Base-by-base conservation (phyloP, 148 eudicot genomes). In the Rhododendron williamsianum region DNA sequence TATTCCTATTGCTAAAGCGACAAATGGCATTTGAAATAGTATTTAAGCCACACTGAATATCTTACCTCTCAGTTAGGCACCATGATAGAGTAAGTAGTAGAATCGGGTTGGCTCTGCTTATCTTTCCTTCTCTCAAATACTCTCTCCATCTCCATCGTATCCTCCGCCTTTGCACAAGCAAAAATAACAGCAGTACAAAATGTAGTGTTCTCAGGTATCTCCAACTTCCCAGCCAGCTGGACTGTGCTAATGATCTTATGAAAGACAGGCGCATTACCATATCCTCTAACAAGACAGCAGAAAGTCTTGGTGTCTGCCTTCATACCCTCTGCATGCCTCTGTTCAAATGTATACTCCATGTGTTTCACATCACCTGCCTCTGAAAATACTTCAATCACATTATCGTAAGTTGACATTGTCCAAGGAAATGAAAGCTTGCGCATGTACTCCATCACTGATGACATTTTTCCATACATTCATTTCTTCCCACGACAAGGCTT, bases 381-480 rank as follows among this genome's bases (percentile, higher is more conserved):
- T 6, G 98, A 86, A 88, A 96, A 95, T 38, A 98, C 98, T 91
- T 95, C 98, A 23, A 95, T 96, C 36, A 96, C 94, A 76, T 95
- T 95, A 86, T 95, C 95, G 88, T 95, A 96, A 67, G 98, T 96
- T 56, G 98, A 94, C 23, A 96, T 95, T 27, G 99, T 96, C 99
- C 99, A 96, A 10, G 94, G 93, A 94, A 92, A 30, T 30, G 30
- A 30, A 30, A 30, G 30, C 89, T 92, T 96, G 13, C 97, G 95
- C 98, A 95, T 95, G 88, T 95, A 95, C 85, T 96, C 99, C 99
- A 96, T 96, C 71, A 96, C 99, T 0, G 98, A 86, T 4, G 98
- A 94, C 99, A 96, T 96, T 78, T 30, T 96, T 83, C 94, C 98
- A 43, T 95, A 95, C 97, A 94, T 92, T 0, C 89, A 83, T 87